Evolutionary conservation across 208 protist genomes (phyloP), one percentile per base, ranked within the genome.

Genomic region (Porcisia hertigi): DNA sequence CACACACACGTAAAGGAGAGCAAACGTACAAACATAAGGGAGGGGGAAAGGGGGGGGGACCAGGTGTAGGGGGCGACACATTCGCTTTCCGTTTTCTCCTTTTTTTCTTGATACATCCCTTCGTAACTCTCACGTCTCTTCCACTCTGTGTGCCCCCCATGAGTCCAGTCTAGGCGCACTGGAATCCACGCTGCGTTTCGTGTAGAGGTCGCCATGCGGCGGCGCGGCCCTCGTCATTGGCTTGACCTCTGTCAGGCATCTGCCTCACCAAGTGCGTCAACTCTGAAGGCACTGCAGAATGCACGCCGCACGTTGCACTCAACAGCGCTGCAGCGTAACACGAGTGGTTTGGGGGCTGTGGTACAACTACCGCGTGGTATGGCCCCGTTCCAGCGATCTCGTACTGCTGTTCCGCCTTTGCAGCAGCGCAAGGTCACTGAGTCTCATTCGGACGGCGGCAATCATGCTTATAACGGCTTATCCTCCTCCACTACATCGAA

Each of bases 281-380:
- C 1, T 6, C 60, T 45, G 3, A 41, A 41, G 0, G 62, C 62
- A 47, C 43, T 66, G 62, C 3, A 12, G 34, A 66, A 9, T 66
- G 11, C 60, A 7, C 52, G 59, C 18, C 54, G 70, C 62, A 49
- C 18, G 2, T 3, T 52, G 62, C 53, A 63, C 63, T 36, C 52
- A 30, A 36, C 70, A 20, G 34, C 49, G 67, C 45, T 57, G 8
- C 23, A 45, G 67, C 53, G 67, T 14, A 59, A 14, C 53, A 7
- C 52, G 18, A 14, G 69, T 12, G 58, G 18, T 12, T 14, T 18
- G 63, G n/a, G 36, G n/a, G 36, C n/a, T 6, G 71, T 75, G 30
- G 59, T n/a, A 6, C 12, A 30, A 23, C 72, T 83, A 49, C 79
- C 73, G 16, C 79, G 73, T 36, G 72, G 79, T 41, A 79, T 83